Evolutionary conservation across 371 early-diverging fungal species (phyloP), one percentile per base, ranked within the genome.

Genomic region (Ordospora colligata): DNA sequence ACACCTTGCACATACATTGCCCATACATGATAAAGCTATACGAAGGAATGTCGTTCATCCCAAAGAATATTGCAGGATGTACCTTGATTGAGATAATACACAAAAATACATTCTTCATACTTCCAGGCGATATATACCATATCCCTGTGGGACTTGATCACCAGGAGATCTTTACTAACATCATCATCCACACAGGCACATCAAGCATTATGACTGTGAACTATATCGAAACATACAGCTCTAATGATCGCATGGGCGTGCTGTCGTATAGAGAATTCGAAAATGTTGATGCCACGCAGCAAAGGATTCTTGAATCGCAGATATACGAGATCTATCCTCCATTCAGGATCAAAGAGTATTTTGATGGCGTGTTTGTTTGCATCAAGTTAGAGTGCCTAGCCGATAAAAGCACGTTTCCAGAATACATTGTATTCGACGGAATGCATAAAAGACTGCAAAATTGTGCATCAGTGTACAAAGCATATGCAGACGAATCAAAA

Each of bases 201-300:
- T 1, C 58, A 58, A 58, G 58, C 37, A 27, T 58, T 12, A 40
- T 72, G 42, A 40, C 64, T 37, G 53, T 72, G 42, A 64, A 72
- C n/a, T 72, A 64, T 25, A 64, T 72, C 9, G 50, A 72, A 50
- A 2, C 23, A 2, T 37, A 63, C 27, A 8, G 42, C 8, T 25
- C 4, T 14, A 11, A 47, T 7, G 51, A 72, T 46, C 14, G 46
- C 23, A 14, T 21, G 21, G 73, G 73, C n/a, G 40, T 72, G 1
- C 46, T 72, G 1, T 46, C 40, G 40, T 72, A 40, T 27, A 72
- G 73, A 49, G 73, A 72, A 19, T 72, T 72, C 45, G 42, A 72
- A 23, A 50, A 23, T 6, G n/a, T 44, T n/a, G 17, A 51, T 46
- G 32, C 19, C 7, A 51, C 47, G 49, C 21, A 63, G 37, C 21